Evolutionary conservation across 805 yeast species (phyloP), one percentile per base, ranked within the genome.

Genomic region (Myxozyma geophila): DNA sequence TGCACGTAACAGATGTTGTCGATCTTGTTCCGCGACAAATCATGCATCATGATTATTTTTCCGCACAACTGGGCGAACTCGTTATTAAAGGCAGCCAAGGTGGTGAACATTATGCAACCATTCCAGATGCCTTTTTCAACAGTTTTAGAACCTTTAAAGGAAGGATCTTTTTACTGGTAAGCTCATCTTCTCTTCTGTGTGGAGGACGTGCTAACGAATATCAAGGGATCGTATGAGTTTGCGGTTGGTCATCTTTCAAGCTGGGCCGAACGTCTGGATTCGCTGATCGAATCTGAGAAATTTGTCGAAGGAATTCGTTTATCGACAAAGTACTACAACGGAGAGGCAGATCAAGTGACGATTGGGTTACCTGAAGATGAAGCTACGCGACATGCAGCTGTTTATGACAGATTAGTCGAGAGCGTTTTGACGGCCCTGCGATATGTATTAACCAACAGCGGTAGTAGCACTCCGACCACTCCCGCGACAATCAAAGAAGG

Each of bases 231-330:
- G 47, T 80, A 81, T 58, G 86, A 83, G 61, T 71, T 85, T 49
- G 76, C 76, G 6, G 79, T 86, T 1, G 96, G 92, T 0, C 78
- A 84, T 28, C 74, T 85, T 15, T 77, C 85, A 1, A 85, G 82
- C 68, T 90, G 92, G 96, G 90, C 87, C 0, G 92, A 88, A 67
- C 77, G 80, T 35, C 73, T 89, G 1, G 73, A 83, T 62, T 78
- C 75, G 7, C 71, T 83, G 12, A 77, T 90, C 54, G 77, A 82
- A 10, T 68, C 75, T 1, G 84, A 82, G 0, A 73, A 81, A 23
- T 87, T 85, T 59, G 73, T 82, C 6, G 76, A 74, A 1, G 92
- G 96, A 0, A 78, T 90, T n/a, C 74, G 77, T 1, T 76, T 81
- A 15, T 87, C 89, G 0, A 77, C 82, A 51, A 74, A 75, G 7